phyloP scores from a whole-genome alignment of 345 rosid genomes.

The Acer campestre region DNA sequence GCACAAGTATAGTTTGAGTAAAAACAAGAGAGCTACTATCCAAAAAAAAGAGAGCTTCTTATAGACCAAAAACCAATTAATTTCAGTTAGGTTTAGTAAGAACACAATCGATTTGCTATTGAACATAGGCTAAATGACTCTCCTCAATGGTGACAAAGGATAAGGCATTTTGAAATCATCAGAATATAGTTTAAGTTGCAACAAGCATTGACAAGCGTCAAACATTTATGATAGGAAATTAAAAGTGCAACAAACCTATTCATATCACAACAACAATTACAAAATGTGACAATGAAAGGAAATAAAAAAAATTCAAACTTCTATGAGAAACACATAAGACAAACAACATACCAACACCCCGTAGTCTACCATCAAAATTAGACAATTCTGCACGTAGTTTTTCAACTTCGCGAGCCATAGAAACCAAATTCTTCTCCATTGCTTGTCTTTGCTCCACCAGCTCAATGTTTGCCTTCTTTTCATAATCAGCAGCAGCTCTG shows the following conservation, averaged over 20 bases:
- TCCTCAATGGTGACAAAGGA: too few species aligned
- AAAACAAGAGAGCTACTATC: neutral
- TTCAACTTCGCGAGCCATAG: conserved; percentile 99
- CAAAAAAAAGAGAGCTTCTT: too few species aligned
- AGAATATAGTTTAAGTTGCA: neutral
- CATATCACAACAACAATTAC: neutral
- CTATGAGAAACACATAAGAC: conserved; percentile 13
- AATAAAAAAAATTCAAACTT: conserved; percentile 10
- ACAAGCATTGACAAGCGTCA: neutral
- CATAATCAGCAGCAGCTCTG: conserved; percentile 83
- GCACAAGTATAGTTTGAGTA: neutral
- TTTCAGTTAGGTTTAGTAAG: neutral
- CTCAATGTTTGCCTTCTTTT: conserved; percentile 93
- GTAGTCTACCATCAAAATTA: conserved; percentile 60
- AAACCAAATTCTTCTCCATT: conserved; percentile 92
- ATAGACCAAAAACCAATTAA: conserved; percentile 5
- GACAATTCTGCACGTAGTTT: conserved; percentile 84
- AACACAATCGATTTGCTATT: neutral
- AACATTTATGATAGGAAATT: neutral
- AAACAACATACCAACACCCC: conserved; percentile 64
- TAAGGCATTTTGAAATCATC: neutral
- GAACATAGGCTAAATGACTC: too few species aligned
- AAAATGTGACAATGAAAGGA: conserved; percentile 4
- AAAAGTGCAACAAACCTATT: conserved; percentile 3
- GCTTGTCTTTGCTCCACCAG: conserved; percentile 88